Conservation (phyloP, 2,329 filamentous ascomycete species). For the Venturia aucupariae region DNA sequence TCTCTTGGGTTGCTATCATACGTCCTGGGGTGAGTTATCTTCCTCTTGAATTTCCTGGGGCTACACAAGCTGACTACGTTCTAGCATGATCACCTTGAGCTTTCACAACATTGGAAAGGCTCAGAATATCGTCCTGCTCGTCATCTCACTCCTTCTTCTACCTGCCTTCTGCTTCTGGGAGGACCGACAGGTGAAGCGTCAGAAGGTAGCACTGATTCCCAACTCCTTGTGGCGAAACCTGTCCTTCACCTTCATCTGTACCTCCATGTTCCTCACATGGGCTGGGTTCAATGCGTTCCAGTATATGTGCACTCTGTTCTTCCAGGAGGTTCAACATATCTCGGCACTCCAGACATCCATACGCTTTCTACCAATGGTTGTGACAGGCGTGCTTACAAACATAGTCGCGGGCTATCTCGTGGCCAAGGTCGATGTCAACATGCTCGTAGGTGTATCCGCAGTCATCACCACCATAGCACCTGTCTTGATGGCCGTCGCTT, state of each 20-base stretch:
- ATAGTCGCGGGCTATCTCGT: slow-evolving; percentile 39
- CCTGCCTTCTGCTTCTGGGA: slow-evolving; percentile 48
- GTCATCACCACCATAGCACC: slow-evolving; percentile 30
- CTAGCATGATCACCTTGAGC: slow-evolving; percentile 28
- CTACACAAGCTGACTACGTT: background rate
- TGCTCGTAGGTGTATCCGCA: slow-evolving; percentile 30
- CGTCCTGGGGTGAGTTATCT: slow-evolving; percentile 32
- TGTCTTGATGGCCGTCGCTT: slow-evolving; percentile 35
- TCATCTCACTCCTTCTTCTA: slow-evolving; percentile 34
- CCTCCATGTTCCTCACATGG: slow-evolving; percentile 33
- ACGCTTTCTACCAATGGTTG: slow-evolving; percentile 33
- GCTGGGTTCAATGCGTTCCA: slow-evolving; percentile 30
- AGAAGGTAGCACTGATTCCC: slow-evolving; percentile 48
- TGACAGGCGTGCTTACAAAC: slow-evolving; percentile 34
- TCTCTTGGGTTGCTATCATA: slow-evolving; percentile 44
- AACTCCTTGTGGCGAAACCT: slow-evolving; percentile 52
- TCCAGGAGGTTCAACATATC: slow-evolving; percentile 31
- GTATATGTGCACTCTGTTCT: slow-evolving; percentile 32
- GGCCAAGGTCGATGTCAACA: slow-evolving; percentile 36
- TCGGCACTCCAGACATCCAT: slow-evolving; percentile 29
- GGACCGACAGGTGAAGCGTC: slow-evolving; percentile 35
- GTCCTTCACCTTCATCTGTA: slow-evolving; percentile 47
- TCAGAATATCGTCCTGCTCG: slow-evolving; percentile 39
- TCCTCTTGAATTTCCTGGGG: background rate
- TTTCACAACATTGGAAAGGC: slow-evolving; percentile 35